These are phyloP conservation scores for Themeda triandra DNA, from an alignment of 176 grass and related monocot genomes.

Conservation along the genomic window DNA sequence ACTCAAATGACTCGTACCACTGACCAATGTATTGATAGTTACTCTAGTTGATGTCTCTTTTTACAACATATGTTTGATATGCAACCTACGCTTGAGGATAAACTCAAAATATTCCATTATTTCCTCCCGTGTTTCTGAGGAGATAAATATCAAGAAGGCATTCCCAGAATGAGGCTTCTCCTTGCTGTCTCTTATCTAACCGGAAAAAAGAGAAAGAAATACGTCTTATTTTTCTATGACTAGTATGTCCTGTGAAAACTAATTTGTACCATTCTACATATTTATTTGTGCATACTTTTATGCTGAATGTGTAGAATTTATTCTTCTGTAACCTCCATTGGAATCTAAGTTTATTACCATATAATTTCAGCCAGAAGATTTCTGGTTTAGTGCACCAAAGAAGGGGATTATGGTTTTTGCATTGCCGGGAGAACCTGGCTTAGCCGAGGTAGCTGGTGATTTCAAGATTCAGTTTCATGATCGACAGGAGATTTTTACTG, in stretches of 20 bases:
- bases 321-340: not conserved
- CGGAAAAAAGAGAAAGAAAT: not conserved
- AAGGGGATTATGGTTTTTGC: conserved; percentile 99
- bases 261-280: conserved; percentile 9
- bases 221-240: not conserved
- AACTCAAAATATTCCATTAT: not conserved
- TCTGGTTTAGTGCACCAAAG: conserved; percentile 97
- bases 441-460: conserved; percentile 84
- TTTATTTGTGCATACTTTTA: conserved; percentile 1
- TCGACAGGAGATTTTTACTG: conserved; percentile 96
- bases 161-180: not conserved
- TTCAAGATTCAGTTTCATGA: conserved; percentile 99
- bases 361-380: conserved; percentile 97
- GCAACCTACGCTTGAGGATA: not conserved
- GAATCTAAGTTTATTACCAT: conserved; percentile 37
- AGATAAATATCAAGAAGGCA: not conserved
- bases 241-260: not conserved
- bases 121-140: not conserved
- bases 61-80: not conserved
- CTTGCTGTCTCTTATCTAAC: not conserved
- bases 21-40: not conserved
- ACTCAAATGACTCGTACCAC: conserved; percentile 10
- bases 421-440: conserved; percentile 90
- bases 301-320: not conserved
- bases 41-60: not conserved